Conservation (phyloP, 2,329 filamentous ascomycete genomes). For the Microsporum canis region DNA sequence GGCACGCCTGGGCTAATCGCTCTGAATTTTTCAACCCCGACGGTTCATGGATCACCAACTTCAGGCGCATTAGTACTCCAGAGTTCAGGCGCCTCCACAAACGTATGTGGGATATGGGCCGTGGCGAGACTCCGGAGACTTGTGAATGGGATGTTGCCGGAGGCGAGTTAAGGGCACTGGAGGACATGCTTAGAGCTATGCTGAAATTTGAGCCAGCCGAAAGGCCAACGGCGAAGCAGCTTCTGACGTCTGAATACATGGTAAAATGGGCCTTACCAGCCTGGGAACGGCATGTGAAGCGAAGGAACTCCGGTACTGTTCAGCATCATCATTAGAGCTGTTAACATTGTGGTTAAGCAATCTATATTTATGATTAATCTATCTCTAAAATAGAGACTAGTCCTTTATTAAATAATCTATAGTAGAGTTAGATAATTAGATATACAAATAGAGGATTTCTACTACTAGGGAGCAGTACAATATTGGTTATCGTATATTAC, state of each 20-base stretch:
- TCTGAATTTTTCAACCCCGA: conserved; percentile 17
- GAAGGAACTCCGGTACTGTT: neutral
- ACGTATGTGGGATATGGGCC: conserved; percentile 17
- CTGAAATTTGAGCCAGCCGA: conserved; percentile 16
- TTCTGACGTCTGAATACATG: conserved; percentile 15
- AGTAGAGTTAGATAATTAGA: too few species aligned
- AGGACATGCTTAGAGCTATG: conserved; percentile 17
- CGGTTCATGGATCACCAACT: conserved; percentile 15
- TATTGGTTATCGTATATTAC: too few species aligned
- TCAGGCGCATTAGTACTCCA: conserved; percentile 14
- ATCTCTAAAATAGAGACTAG: too few species aligned
- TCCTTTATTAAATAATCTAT: too few species aligned
- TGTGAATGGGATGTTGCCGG: conserved; percentile 19
- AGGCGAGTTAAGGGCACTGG: conserved; percentile 16
- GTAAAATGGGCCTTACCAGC: conserved; percentile 18
- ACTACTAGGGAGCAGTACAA: too few species aligned
- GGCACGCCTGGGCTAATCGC: conserved; percentile 14
- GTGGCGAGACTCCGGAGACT: conserved; percentile 16
- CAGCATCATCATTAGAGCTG: too few species aligned
- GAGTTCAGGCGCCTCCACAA: conserved; percentile 12
- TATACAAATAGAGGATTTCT: too few species aligned
- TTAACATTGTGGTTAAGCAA: too few species aligned
- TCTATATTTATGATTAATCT: too few species aligned
- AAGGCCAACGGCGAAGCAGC: conserved; percentile 15
- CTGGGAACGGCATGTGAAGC: conserved; percentile 14